Evolutionary conservation across 2,329 filamentous ascomycete species (phyloP).

Genomic region (Hymenoscyphus occultus): DNA sequence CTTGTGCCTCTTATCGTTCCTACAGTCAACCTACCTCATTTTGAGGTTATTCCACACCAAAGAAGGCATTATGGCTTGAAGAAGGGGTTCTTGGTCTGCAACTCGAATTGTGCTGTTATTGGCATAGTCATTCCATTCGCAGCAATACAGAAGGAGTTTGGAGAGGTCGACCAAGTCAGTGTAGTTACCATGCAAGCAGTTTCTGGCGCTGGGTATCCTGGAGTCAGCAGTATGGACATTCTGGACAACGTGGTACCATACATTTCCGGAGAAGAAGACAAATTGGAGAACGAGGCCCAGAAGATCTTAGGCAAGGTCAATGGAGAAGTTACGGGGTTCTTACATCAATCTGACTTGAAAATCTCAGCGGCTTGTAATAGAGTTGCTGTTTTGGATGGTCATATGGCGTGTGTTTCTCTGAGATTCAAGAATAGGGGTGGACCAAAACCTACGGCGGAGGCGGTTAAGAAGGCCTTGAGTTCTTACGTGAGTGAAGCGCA

Average conservation of each 20-base stretch:
- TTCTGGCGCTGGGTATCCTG: slow-evolving; percentile 87
- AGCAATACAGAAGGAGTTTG: slow-evolving; percentile 82
- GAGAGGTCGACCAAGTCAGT: slow-evolving; percentile 69
- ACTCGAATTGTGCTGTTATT: slow-evolving; percentile 97
- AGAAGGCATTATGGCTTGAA: slow-evolving; percentile 67
- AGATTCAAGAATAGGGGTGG: slow-evolving; percentile 64
- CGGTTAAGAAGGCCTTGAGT: slow-evolving; percentile 76
- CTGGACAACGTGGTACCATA: slow-evolving; percentile 94
- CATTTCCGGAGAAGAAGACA: slow-evolving; percentile 92
- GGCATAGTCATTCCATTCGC: slow-evolving; percentile 94
- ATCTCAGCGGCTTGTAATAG: slow-evolving; percentile 89
- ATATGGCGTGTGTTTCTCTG: slow-evolving; percentile 90
- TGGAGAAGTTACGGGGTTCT: slow-evolving; percentile 67
- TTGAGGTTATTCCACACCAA: slow-evolving; percentile 88
- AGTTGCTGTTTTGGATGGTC: slow-evolving; percentile 91
- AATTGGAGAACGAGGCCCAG: slow-evolving; percentile 88
- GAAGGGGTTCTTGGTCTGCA: slow-evolving; percentile 93
- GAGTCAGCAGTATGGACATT: slow-evolving; percentile 91
- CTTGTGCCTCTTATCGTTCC: slow-evolving; percentile 91
- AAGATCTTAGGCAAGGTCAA: slow-evolving; percentile 87
- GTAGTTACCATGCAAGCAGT: slow-evolving; percentile 96
- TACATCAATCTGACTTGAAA: slow-evolving; percentile 69
- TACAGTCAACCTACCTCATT: slow-evolving; percentile 86
- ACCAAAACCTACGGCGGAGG: slow-evolving; percentile 69
- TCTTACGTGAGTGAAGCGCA: slow-evolving; percentile 81